These are phyloP conservation scores for Syzygium syzygioides DNA, from an alignment of 441 rosid species.

Conservation along the genomic window DNA sequence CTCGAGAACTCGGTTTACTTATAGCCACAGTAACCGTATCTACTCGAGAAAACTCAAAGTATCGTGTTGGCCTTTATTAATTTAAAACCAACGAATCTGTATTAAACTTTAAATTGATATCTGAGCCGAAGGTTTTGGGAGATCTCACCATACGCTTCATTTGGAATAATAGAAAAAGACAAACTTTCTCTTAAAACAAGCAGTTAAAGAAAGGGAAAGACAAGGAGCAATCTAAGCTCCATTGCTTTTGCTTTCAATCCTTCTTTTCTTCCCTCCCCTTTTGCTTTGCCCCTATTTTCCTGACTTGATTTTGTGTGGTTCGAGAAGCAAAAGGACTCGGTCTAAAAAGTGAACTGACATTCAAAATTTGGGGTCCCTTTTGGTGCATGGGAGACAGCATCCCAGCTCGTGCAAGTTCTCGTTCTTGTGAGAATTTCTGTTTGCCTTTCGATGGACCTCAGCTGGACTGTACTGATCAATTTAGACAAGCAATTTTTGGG, in stretches of 20 bases:
- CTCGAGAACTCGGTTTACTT: too few relatives aligned
- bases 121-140: too few relatives aligned
- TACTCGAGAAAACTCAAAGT: too few relatives aligned
- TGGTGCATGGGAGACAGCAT: slow-evolving; percentile 42
- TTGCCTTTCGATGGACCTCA: not conserved
- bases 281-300: slow-evolving; percentile 21
- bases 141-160: too few relatives aligned
- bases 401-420: slow-evolving; percentile 37
- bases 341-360: slow-evolving; percentile 40
- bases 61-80: too few relatives aligned
- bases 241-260: slow-evolving; percentile 18
- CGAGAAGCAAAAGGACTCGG: slow-evolving; percentile 48
- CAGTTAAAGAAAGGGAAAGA: not conserved
- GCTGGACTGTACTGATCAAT: not conserved
- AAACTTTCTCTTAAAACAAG: not conserved
- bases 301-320: slow-evolving; percentile 51
- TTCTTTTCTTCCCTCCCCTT: slow-evolving; percentile 6
- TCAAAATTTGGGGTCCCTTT: slow-evolving; percentile 14
- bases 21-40: too few relatives aligned
- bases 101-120: too few relatives aligned
- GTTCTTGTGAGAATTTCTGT: not conserved
- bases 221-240: slow-evolving; percentile 9
- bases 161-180: too few relatives aligned
- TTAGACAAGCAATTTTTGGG: not conserved
- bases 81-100: too few relatives aligned